Percentiles rank a stretch among this genome's conserved stretches.
Conservation (phyloP, 2,329 filamentous ascomycete species). For the Aaosphaeria pasadenensis region DNA sequence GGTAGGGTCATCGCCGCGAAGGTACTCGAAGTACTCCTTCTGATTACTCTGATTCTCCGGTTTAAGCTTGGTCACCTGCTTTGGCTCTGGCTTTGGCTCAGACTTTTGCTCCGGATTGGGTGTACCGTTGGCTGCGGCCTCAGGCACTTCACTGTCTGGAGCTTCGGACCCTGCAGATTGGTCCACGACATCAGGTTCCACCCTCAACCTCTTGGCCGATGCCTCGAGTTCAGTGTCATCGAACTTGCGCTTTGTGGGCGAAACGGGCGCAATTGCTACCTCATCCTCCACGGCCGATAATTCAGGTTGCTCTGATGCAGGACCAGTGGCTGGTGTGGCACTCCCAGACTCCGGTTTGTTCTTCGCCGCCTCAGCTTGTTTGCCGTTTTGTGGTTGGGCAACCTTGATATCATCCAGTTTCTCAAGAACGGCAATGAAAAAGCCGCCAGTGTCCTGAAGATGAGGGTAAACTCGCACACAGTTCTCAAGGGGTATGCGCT, state of each 20-base stretch:
- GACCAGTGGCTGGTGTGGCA: conserved; percentile 1
- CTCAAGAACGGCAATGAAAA: conserved; percentile 94
- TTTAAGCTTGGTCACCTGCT: conserved; percentile 33
- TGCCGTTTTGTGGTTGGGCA: conserved; percentile 21
- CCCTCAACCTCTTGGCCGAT: conserved; percentile 33
- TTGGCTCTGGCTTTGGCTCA: conserved; percentile 1
- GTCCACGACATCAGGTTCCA: conserved; percentile 19
- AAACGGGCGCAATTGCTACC: conserved; percentile 8
- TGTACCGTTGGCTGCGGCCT: not conserved
- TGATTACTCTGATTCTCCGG: conserved; percentile 47
- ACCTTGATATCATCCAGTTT: conserved; percentile 69
- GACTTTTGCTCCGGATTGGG: not conserved
- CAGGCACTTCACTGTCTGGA: not conserved
- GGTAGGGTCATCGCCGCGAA: conserved; percentile 70
- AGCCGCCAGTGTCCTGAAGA: conserved; percentile 91
- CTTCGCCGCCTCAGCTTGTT: conserved; percentile 22
- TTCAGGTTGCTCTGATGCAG: conserved; percentile 7
- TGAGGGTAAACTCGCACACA: conserved; percentile 96
- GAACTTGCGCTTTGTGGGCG: conserved; percentile 38
- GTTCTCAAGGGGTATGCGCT: conserved; percentile 72
- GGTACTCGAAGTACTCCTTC: conserved; percentile 94
- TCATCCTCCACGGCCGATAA: conserved; percentile 10
- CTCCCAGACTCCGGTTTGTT: conserved; percentile 3
- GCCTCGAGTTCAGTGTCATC: conserved; percentile 34
- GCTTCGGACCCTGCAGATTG: not conserved